Conservation (phyloP, 139 green algal genomes). For the Chlamydomonas applanata region DNA sequence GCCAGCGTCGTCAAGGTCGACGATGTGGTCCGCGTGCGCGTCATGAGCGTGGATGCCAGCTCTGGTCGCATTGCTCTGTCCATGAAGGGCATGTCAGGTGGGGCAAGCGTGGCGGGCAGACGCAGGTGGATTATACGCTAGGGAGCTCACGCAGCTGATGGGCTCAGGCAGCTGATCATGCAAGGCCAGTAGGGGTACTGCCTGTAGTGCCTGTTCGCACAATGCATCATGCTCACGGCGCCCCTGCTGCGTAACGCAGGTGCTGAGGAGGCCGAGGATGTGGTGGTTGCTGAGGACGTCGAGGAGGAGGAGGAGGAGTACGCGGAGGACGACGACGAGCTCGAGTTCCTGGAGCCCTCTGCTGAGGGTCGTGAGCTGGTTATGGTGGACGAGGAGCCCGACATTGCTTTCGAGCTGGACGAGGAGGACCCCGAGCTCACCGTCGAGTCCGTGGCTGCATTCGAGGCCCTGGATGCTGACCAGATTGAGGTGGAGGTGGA, state of each 20-base stretch:
- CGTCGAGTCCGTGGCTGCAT: slow-evolving; percentile 7
- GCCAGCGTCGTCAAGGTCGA: slow-evolving; percentile 34
- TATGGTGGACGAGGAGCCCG: slow-evolving; percentile 30
- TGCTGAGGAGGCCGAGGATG: slow-evolving; percentile 4
- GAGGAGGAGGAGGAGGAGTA: slow-evolving; percentile 20
- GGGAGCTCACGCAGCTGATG: neutral
- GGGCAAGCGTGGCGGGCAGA: no score
- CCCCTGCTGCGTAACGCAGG: neutral
- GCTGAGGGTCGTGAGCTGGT: slow-evolving; percentile 44
- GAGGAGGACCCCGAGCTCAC: slow-evolving; percentile 23
- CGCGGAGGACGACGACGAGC: slow-evolving; percentile 16
- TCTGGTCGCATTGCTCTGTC: slow-evolving; percentile 49
- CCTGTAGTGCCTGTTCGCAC: neutral
- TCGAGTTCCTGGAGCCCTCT: slow-evolving; percentile 7
- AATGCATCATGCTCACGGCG: neutral
- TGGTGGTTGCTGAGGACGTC: slow-evolving; percentile 2
- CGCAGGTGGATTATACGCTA: neutral
- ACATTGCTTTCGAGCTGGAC: slow-evolving; percentile 8
- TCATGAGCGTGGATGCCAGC: slow-evolving; percentile 56
- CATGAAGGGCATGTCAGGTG: slow-evolving; percentile 38
- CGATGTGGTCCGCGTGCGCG: slow-evolving; percentile 39
- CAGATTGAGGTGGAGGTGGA: slow-evolving; percentile 3
- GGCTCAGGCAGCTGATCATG: no score
- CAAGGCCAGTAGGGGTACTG: neutral
- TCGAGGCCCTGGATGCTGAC: slow-evolving; percentile 8